phyloP scores from a whole-genome alignment of 2,329 filamentous ascomycete genomes.

The Fusarium nisikadoi region DNA sequence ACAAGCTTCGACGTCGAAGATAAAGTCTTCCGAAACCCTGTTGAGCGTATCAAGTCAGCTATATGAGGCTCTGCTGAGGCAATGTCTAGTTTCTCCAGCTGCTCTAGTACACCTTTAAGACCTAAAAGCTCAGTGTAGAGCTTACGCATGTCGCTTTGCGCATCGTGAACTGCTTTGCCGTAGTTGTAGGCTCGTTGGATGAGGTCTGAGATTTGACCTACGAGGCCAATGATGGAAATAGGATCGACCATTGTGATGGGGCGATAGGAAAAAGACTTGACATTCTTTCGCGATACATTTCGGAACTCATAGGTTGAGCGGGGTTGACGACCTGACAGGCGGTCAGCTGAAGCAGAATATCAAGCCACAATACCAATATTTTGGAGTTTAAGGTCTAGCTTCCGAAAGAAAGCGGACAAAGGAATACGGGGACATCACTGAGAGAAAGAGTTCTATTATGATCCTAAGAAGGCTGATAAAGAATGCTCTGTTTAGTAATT shows the following conservation, averaged over 20 bases:
- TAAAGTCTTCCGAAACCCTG: neutral
- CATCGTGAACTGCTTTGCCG: neutral
- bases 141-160: neutral
- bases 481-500: no score
- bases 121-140: neutral
- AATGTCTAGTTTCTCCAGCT: fast-evolving
- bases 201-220: neutral
- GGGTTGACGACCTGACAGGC: neutral
- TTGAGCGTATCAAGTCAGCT: fast-evolving
- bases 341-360: neutral
- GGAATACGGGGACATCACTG: no score
- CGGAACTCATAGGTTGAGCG: fast-evolving
- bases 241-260: neutral
- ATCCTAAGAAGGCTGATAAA: no score
- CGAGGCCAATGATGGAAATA: neutral
- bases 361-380: neutral
- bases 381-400: fast-evolving
- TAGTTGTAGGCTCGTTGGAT: neutral
- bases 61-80: fast-evolving
- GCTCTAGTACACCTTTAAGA: fast-evolving
- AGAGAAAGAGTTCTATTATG: no score
- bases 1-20: neutral
- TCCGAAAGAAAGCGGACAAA: neutral
- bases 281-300: neutral
- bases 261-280: fast-evolving